phyloP scores from a whole-genome alignment of 2,329 filamentous ascomycete genomes.

The Teratosphaeria viscida region DNA sequence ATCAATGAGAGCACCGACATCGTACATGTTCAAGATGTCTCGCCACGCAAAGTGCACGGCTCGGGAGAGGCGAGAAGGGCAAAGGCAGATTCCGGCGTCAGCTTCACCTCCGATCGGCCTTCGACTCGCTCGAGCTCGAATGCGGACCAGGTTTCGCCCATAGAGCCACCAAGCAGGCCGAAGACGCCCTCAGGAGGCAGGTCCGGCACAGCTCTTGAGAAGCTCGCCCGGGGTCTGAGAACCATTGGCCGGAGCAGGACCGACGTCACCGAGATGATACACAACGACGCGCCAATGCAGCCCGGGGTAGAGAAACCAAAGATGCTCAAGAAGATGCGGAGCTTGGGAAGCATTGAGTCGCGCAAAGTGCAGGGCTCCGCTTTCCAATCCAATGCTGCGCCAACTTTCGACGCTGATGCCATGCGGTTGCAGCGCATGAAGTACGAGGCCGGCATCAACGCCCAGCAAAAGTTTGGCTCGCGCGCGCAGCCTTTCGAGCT shows the following conservation, averaged over 20 bases:
- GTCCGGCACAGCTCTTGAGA: constrained; percentile 45
- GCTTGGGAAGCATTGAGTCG: constrained; percentile 23
- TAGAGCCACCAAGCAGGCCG: constrained; percentile 16
- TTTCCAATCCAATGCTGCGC: constrained; percentile 20
- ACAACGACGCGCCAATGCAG: constrained; percentile 5
- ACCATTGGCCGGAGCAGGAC: constrained; percentile 46
- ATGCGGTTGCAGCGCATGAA: constrained; percentile 38
- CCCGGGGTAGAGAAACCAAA: constrained; percentile 13
- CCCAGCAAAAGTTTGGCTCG: constrained; percentile 3
- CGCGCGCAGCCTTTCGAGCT: not conserved
- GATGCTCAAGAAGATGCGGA: constrained; percentile 28
- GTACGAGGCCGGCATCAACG: constrained; percentile 30
- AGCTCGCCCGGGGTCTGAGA: constrained; percentile 48
- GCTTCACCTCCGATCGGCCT: constrained; percentile 37
- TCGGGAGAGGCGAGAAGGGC: constrained; percentile 12
- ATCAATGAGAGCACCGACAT: constrained; percentile 47
- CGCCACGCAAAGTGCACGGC: constrained; percentile 10
- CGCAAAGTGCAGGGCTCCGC: constrained; percentile 18
- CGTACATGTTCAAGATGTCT: constrained; percentile 31
- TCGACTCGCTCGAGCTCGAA: constrained; percentile 10
- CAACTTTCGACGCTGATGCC: constrained; percentile 40
- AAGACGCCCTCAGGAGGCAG: constrained; percentile 26
- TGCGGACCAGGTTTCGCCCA: constrained; percentile 8
- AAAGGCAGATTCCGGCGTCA: constrained; percentile 55
- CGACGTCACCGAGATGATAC: constrained; percentile 40